phyloP scores from a whole-genome alignment of 441 rosid species.

The Eruca vesicaria region DNA sequence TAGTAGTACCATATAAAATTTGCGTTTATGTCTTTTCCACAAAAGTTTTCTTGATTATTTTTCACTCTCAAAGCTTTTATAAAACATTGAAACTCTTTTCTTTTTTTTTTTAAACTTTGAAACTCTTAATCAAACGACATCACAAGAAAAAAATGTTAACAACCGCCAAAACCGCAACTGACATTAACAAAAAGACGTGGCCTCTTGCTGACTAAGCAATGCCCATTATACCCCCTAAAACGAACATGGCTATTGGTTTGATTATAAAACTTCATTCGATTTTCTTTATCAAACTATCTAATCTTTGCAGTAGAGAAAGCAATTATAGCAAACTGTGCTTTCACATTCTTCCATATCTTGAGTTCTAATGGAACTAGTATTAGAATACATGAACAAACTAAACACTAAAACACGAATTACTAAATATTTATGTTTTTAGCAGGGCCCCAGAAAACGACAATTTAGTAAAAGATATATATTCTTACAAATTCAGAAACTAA shows the following conservation, averaged over 20 bases:
- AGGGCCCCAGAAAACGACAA: no score
- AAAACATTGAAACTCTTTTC: background rate
- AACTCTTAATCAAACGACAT: background rate
- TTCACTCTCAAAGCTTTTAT: background rate
- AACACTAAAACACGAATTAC: background rate
- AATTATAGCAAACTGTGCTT: background rate
- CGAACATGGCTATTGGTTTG: background rate
- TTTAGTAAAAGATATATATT: no score
- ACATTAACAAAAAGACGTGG: background rate
- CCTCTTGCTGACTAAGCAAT: constrained; percentile 2
- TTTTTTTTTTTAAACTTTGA: background rate
- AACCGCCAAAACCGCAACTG: background rate
- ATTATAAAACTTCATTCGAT: background rate
- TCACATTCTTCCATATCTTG: background rate
- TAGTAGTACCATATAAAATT: background rate
- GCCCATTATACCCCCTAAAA: constrained; percentile 9
- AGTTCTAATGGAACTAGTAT: background rate
- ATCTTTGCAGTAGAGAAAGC: background rate
- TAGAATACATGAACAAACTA: background rate
- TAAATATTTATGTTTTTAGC: background rate
- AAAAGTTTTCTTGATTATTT: background rate
- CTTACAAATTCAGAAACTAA: no score
- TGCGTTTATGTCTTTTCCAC: background rate
- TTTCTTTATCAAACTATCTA: background rate
- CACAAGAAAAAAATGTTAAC: background rate